Conservation (phyloP, 805 yeast genomes). For the Metschnikowia vanudenii region DNA sequence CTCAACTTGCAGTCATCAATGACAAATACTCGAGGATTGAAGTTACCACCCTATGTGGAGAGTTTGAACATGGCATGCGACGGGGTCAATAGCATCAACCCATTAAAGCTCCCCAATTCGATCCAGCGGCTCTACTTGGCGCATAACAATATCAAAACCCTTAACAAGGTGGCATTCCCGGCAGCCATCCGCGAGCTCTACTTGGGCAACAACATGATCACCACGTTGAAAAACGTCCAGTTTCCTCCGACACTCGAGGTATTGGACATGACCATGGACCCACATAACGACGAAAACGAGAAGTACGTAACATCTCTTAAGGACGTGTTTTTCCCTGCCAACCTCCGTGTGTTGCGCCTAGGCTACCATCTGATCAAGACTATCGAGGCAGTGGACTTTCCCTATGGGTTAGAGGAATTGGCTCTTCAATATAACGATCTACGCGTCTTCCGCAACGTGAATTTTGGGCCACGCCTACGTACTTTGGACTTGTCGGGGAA, state of each 20-base stretch:
- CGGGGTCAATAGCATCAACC: slow-evolving; percentile 47
- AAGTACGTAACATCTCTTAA: slow-evolving; percentile 41
- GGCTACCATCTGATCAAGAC: slow-evolving; percentile 41
- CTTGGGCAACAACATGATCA: slow-evolving; percentile 42
- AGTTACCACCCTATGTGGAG: slow-evolving; percentile 33
- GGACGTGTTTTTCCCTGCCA: slow-evolving; percentile 40
- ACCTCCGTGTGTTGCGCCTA: slow-evolving; percentile 34
- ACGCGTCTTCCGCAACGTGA: slow-evolving; percentile 35
- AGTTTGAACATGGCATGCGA: slow-evolving; percentile 35
- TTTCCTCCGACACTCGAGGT: slow-evolving; percentile 40
- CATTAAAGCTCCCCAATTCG: slow-evolving; percentile 41
- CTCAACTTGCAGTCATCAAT: slow-evolving; percentile 44
- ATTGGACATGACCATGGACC: slow-evolving; percentile 44
- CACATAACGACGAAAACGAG: slow-evolving; percentile 40
- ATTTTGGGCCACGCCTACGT: slow-evolving; percentile 34
- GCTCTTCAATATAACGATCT: slow-evolving; percentile 41
- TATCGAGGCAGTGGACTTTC: slow-evolving; percentile 41
- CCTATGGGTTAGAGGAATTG: slow-evolving; percentile 29
- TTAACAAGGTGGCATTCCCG: slow-evolving; percentile 44
- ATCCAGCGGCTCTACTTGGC: slow-evolving; percentile 37
- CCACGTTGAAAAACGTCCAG: slow-evolving; percentile 44
- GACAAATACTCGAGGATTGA: slow-evolving; percentile 45
- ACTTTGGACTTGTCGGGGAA: slow-evolving; percentile 42
- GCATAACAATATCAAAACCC: slow-evolving; percentile 43
- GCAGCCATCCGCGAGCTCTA: slow-evolving; percentile 33